Evolutionary conservation across 352 stramenopile species (phyloP), one percentile per base, ranked within the genome.

Genomic region (Pythium periplocum): DNA sequence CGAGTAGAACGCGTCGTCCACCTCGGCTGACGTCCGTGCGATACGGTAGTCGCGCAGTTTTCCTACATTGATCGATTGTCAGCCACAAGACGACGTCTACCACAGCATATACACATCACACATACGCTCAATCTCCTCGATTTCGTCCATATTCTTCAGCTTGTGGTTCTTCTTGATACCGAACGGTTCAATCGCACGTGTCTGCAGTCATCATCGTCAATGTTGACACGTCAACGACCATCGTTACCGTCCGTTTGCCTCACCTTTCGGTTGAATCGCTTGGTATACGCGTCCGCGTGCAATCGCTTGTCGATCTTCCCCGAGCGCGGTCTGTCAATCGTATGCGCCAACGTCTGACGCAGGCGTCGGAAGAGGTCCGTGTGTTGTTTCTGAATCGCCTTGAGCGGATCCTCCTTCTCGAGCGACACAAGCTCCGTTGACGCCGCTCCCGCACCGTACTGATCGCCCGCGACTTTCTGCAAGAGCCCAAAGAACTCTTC

Each of bases 401-500:
- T 45, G 9, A 66, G 44, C 45, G 72, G 71, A 45, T 86, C 61
- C 37, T 75, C 51, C 52, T 71, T 60, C 26, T 60, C 52, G 6
- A 51, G 47, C 32, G 51, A 48, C 39, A 12, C 10, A 10, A 34
- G 49, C 38, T 46, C 30, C 0, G 30, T 35, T 1, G 2, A 53
- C n/a, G 36, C 37, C 10, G 7, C 48, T 10, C 5, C 30, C 8
- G 53, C 59, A 41, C 59, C 55, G 66, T 90, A 87, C 46, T 88
- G 73, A 39, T 75, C 68, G 8, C 43, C 45, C 37, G 76, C 59
- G 26, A 75, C 49, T 41, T 78, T 46, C 54, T 82, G 61, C 40
- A 90, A 57, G 38, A 73, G 40, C 11, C 63, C 61, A 30, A 69
- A 52, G 17, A 71, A 82, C 30, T 56, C 53, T 11, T 81, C 64